Evolutionary conservation across 805 yeast genomes (phyloP).

Genomic region (Wickerhamomyces queroliae): DNA sequence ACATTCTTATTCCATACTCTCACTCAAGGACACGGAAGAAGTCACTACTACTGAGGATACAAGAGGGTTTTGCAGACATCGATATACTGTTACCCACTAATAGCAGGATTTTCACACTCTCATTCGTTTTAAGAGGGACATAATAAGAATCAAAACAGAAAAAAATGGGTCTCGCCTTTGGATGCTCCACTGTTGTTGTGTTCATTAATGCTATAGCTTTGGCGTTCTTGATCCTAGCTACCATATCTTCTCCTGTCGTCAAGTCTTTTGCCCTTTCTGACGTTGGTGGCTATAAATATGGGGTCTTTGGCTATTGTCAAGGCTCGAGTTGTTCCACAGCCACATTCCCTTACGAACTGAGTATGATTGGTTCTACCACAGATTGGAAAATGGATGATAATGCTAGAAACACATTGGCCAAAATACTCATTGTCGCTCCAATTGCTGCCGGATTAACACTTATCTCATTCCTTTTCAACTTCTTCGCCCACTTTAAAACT

Average conservation of each 20-base stretch:
- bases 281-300: constrained; percentile 42
- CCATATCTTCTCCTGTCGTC: constrained; percentile 57
- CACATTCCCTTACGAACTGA: constrained; percentile 35
- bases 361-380: constrained; percentile 22
- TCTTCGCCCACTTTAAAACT: constrained; percentile 26
- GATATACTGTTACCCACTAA: no score
- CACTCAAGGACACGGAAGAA: no score
- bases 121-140: background rate
- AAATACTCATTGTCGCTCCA: constrained; percentile 55
- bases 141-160: no score
- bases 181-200: constrained; percentile 35
- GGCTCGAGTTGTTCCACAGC: constrained; percentile 34
- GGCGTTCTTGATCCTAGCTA: constrained; percentile 57
- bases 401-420: constrained; percentile 47
- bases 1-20: no score
- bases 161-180: constrained; percentile 27
- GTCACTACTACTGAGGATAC: no score
- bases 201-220: constrained; percentile 45
- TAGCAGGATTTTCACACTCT: background rate
- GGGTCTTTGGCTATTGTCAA: constrained; percentile 63
- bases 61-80: no score
- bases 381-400: constrained; percentile 44
- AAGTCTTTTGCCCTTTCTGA: constrained; percentile 42
- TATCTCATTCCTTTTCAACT: constrained; percentile 32
- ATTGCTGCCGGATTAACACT: constrained; percentile 62